Conservation (phyloP, 805 yeast genomes). For the Sugiyamaella marilandica region DNA sequence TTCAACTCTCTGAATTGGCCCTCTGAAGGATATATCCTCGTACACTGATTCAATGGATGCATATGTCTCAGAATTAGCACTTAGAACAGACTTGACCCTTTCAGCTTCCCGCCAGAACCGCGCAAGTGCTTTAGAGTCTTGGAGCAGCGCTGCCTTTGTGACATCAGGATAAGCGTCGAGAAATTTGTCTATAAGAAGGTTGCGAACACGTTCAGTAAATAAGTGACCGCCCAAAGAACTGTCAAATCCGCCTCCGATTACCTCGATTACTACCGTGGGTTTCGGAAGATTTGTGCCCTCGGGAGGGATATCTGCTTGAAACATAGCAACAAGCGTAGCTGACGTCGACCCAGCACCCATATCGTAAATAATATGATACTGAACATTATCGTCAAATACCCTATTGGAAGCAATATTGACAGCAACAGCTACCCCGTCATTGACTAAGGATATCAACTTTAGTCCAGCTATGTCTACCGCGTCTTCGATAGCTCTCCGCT, state of each 20-base stretch:
- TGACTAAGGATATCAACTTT: slow-evolving; percentile 62
- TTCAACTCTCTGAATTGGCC: slow-evolving; percentile 68
- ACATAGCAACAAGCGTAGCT: slow-evolving; percentile 74
- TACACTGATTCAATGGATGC: slow-evolving; percentile 70
- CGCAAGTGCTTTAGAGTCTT: slow-evolving; percentile 55
- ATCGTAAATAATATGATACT: slow-evolving; percentile 73
- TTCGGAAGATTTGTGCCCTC: slow-evolving; percentile 14
- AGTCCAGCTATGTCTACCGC: slow-evolving; percentile 67
- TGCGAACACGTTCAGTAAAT: slow-evolving; percentile 62
- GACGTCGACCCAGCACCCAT: slow-evolving; percentile 90
- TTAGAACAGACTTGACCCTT: slow-evolving; percentile 76
- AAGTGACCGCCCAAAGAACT: slow-evolving; percentile 68
- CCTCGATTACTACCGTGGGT: slow-evolving; percentile 42
- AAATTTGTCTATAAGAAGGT: slow-evolving; percentile 57
- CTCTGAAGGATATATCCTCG: slow-evolving; percentile 69
- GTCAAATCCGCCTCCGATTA: slow-evolving; percentile 70
- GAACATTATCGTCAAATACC: slow-evolving; percentile 42
- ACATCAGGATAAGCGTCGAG: slow-evolving; percentile 36
- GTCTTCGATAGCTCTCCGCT: slow-evolving; percentile 68
- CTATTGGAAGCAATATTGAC: slow-evolving; percentile 66
- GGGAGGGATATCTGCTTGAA: slow-evolving; percentile 40
- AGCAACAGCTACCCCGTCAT: slow-evolving; percentile 92
- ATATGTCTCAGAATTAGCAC: slow-evolving; percentile 81
- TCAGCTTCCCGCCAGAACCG: slow-evolving; percentile 80
- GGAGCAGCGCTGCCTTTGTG: slow-evolving; percentile 36